Percentiles rank a stretch among this genome's conserved stretches.
phyloP scores from a whole-genome alignment of 768 basidiomycete genomes.

The Macrolepiota fuliginosa region DNA sequence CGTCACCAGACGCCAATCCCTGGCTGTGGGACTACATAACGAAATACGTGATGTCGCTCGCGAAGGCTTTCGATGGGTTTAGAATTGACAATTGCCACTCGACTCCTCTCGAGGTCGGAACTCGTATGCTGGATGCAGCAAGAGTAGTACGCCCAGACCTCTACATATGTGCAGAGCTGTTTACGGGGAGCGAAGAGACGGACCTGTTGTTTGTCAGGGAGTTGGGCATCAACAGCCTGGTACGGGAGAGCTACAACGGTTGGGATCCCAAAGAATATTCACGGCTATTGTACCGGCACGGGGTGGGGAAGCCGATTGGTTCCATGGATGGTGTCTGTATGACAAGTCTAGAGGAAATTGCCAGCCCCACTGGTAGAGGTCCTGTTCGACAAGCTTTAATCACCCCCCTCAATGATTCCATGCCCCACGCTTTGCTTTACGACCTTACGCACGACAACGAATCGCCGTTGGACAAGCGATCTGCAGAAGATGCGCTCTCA shows the following conservation, averaged over 20 bases:
- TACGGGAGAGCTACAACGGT: slow-evolving; percentile 93
- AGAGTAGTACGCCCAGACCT: slow-evolving; percentile 85
- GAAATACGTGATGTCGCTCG: slow-evolving; percentile 77
- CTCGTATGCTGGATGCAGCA: slow-evolving; percentile 88
- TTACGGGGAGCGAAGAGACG: slow-evolving; percentile 94
- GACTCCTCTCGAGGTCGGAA: slow-evolving; percentile 95
- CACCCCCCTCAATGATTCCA: slow-evolving; percentile 78
- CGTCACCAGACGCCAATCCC: slow-evolving; percentile 75
- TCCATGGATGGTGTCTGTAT: slow-evolving; percentile 94
- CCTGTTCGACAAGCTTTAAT: slow-evolving; percentile 71
- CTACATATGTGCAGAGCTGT: slow-evolving; percentile 97
- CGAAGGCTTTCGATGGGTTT: slow-evolving; percentile 89
- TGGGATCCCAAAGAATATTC: slow-evolving; percentile 90
- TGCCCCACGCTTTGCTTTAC: slow-evolving; percentile 91
- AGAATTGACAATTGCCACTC: slow-evolving; percentile 99
- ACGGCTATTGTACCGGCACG: slow-evolving; percentile 83
- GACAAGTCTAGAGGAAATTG: slow-evolving; percentile 70
- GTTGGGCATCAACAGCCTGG: slow-evolving; percentile 89
- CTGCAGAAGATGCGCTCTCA: slow-evolving; percentile 93
- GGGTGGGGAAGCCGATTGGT: slow-evolving; percentile 92
- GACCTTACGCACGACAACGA: slow-evolving; percentile 99
- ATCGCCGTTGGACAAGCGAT: slow-evolving; percentile 83
- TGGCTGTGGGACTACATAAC: slow-evolving; percentile 96
- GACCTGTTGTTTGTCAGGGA: slow-evolving; percentile 89
- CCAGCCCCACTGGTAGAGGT: slow-evolving; percentile 82